Percentiles rank a stretch among this genome's conserved stretches.
Evolutionary conservation across 805 yeast species (phyloP).

Genomic region (Priceomyces medius): DNA sequence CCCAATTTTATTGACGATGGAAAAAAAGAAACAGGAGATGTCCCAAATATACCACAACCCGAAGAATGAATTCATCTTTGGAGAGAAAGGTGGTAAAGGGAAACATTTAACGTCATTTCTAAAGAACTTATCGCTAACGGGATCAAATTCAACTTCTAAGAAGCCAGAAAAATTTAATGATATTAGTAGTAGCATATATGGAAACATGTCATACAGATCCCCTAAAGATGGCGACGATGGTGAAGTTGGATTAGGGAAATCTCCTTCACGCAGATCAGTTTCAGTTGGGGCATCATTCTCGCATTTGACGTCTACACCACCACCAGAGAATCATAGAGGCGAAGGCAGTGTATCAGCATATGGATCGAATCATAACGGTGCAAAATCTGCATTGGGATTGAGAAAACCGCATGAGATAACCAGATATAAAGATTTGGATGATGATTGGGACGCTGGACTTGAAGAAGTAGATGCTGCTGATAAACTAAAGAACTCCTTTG

Average conservation of each 20-base stretch:
- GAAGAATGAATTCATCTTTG: constrained; percentile 61
- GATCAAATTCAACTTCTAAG: constrained; percentile 15
- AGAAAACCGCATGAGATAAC: constrained; percentile 8
- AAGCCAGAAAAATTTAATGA: constrained; percentile 21
- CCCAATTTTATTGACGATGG: constrained; percentile 23
- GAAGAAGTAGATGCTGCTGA: constrained; percentile 36
- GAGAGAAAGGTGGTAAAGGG: constrained; percentile 68
- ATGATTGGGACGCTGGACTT: constrained; percentile 83
- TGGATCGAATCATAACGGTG: constrained; percentile 9
- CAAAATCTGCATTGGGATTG: constrained; percentile 2
- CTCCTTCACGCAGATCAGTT: constrained; percentile 12
- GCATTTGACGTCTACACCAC: constrained; percentile 10
- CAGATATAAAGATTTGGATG: constrained; percentile 72
- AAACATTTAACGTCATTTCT: constrained; percentile 54
- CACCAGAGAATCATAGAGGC: constrained; percentile 7
- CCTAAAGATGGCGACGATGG: constrained; percentile 10
- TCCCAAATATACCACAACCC: constrained; percentile 38
- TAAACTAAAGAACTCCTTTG: constrained; percentile 8
- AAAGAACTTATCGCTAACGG: constrained; percentile 42
- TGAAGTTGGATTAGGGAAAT: constrained; percentile 9
- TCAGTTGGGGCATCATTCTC: constrained; percentile 19
- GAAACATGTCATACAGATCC: constrained; percentile 30
- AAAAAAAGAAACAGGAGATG: constrained; percentile 45
- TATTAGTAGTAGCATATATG: constrained; percentile 39
- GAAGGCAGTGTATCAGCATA: constrained; percentile 1